Conservation (phyloP, 495 filamentous ascomycete genomes). For the Halenospora varia region DNA sequence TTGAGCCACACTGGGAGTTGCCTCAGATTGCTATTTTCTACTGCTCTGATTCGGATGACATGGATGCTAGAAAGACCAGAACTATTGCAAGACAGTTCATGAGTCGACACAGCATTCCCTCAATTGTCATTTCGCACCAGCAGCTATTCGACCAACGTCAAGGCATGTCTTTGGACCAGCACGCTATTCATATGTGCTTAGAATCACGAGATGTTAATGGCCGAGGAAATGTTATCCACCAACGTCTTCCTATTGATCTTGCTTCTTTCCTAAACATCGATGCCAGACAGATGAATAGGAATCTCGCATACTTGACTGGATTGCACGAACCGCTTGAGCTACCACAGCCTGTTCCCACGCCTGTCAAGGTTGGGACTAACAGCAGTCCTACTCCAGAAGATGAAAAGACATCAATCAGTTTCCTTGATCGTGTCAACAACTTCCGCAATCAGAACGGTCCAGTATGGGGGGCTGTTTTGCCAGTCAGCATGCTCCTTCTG, state of each 20-base stretch:
- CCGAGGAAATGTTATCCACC: slow-evolving; percentile 45
- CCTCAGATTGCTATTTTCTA: slow-evolving; percentile 72
- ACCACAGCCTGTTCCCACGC: background rate
- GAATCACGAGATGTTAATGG: slow-evolving; percentile 54
- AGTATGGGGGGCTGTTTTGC: slow-evolving; percentile 17
- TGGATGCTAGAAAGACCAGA: slow-evolving; percentile 43
- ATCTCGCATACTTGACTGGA: slow-evolving; percentile 61
- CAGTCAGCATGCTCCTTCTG: slow-evolving; percentile 19
- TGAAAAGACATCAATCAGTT: slow-evolving; percentile 14
- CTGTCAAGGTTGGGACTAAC: slow-evolving; percentile 4
- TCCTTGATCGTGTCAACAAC: slow-evolving; percentile 14
- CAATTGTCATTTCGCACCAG: slow-evolving; percentile 63
- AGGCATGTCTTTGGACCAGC: slow-evolving; percentile 26
- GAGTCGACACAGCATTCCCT: slow-evolving; percentile 60
- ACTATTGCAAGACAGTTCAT: slow-evolving; percentile 57
- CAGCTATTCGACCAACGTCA: slow-evolving; percentile 30
- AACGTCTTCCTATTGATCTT: slow-evolving; percentile 68
- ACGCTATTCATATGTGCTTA: slow-evolving; percentile 61
- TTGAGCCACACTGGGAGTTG: slow-evolving; percentile 55
- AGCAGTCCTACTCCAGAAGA: slow-evolving; percentile 1
- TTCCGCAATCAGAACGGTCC: slow-evolving; percentile 11
- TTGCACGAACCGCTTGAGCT: slow-evolving; percentile 18
- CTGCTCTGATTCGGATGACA: slow-evolving; percentile 51
- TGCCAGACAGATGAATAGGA: slow-evolving; percentile 68
- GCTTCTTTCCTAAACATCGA: slow-evolving; percentile 69